phyloP scores from a whole-genome alignment of 139 green algal genomes.

The Closterium sp. region DNA sequence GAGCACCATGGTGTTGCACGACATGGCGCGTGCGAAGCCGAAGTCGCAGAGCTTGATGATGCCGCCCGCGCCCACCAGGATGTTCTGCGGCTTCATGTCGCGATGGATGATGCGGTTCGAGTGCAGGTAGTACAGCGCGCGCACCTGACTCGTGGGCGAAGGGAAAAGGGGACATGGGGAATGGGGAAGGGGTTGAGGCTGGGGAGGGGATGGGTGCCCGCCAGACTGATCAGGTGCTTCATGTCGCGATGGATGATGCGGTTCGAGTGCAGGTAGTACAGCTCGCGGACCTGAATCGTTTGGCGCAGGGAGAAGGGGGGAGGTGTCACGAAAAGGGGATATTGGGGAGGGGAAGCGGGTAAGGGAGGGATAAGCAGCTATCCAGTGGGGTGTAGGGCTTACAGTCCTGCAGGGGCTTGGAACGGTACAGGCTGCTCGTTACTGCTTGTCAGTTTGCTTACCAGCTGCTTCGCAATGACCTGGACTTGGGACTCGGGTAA shows the following conservation, averaged over 20 bases:
- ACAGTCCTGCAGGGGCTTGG: not conserved
- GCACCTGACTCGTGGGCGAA: slow-evolving; percentile 64
- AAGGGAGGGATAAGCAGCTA: not conserved
- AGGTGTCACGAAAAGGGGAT: too few relatives aligned
- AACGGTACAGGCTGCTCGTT: not conserved
- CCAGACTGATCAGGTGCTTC: too few relatives aligned
- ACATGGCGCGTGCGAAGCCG: slow-evolving; percentile 88
- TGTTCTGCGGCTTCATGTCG: slow-evolving; percentile 94
- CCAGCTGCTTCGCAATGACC: slow-evolving; percentile 55
- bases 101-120: slow-evolving; percentile 89
- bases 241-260: not conserved
- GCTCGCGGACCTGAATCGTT: not conserved
- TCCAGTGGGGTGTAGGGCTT: not conserved
- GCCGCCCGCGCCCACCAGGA: slow-evolving; percentile 69
- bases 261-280: not conserved
- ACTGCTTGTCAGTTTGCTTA: slow-evolving; percentile 6
- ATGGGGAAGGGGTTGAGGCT: too few relatives aligned
- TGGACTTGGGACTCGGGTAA: slow-evolving; percentile 63
- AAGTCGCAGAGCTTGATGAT: slow-evolving; percentile 90
- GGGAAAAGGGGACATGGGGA: too few relatives aligned
- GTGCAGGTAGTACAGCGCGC: slow-evolving; percentile 92
- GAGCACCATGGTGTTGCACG: slow-evolving; percentile 77
- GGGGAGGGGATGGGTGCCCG: too few relatives aligned
- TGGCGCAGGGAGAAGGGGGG: too few relatives aligned
- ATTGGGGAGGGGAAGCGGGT: too few relatives aligned